Base-by-base conservation (phyloP, 805 yeast genomes). In the Nadsonia fulvescens region DNA sequence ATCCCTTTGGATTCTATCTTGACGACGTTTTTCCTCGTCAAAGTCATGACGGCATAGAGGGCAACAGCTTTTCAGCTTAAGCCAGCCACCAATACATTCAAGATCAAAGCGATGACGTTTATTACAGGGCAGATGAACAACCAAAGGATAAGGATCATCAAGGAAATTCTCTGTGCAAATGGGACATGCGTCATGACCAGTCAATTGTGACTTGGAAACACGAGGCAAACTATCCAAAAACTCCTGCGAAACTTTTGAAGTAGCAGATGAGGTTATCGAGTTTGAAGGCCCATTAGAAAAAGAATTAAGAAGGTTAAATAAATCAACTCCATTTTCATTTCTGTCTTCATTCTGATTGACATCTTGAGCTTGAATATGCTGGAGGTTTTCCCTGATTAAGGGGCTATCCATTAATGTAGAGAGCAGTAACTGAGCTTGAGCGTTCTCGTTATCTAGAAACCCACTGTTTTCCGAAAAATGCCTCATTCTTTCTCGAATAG, bases 81-180 rank as follows among this genome's bases (percentile, higher is more conserved):
- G 56, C 96, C 96, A 83, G 0, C 92, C 89, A 0, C 75, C 73
- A 19, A 86, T 70, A 46, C 95, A 83, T 37, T 86, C 95, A 36
- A 82, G 55, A 44, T 83, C 96, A 48, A 77, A 83, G 21, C 61
- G 61, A 47, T 83, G 96, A 18, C 56, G 61, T 5, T 51, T 44
- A 20, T 59, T 56, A 48, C 96, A 83, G 3, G 72, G 73, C 14
- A 83, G 56, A 37, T 62, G 56, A 10, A 81, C 93, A 8, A 83
- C 69, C 24, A 83, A 53, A 3, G 94, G 93, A 40, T 73, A 71
- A 23, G 67, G 55, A 43, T 81, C 92, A 17, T 70, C 74, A 3
- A 62, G 53, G 40, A 68, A 83, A 31, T 62, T 65, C 35, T 63
- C 65, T 12, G 89, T 75, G 40, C 96, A 83, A 20, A 83, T 83